These are phyloP conservation scores for Tephrocybe sp. DNA, from an alignment of 768 basidiomycete species.

Conservation along the genomic window DNA sequence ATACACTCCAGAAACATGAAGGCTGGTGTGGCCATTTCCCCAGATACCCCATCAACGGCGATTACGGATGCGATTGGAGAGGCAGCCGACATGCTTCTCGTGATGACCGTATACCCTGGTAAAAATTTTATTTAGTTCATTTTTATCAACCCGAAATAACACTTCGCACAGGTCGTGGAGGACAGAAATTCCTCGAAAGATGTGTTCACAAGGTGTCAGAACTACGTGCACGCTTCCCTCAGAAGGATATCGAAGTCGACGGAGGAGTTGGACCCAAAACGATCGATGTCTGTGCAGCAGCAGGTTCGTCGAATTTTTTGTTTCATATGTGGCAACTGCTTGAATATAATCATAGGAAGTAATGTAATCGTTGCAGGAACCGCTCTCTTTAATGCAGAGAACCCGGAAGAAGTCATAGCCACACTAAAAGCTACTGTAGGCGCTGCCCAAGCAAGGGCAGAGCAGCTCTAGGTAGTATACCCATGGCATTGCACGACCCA, in stretches of 20 bases:
- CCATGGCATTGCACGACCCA: neutral
- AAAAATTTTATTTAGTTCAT: neutral
- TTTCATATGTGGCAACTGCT: neutral
- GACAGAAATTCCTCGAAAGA: conserved; percentile 93
- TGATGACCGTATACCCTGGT: conserved; percentile 99
- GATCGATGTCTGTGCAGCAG: conserved; percentile 82
- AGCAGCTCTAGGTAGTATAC: conserved; percentile 13
- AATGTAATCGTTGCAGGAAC: conserved; percentile 99
- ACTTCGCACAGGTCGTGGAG: conserved; percentile 68
- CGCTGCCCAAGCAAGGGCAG: conserved; percentile 55
- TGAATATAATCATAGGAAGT: conserved; percentile 60
- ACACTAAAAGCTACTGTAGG: conserved; percentile 70
- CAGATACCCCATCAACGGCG: conserved; percentile 85
- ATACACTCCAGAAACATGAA: conserved; percentile 89
- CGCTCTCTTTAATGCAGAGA: conserved; percentile 83
- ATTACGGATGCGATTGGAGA: conserved; percentile 86
- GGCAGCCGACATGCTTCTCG: conserved; percentile 90
- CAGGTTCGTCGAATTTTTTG: conserved; percentile 50
- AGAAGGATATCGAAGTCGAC: conserved; percentile 97
- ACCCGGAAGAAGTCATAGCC: conserved; percentile 77
- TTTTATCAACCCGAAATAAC: neutral
- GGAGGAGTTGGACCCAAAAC: conserved; percentile 96
- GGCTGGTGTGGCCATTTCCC: conserved; percentile 95
- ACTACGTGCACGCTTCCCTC: conserved; percentile 85
- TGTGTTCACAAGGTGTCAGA: conserved; percentile 93